Base-by-base conservation (phyloP, 2,329 filamentous ascomycete species). In the Tricladium varicosporioides region DNA sequence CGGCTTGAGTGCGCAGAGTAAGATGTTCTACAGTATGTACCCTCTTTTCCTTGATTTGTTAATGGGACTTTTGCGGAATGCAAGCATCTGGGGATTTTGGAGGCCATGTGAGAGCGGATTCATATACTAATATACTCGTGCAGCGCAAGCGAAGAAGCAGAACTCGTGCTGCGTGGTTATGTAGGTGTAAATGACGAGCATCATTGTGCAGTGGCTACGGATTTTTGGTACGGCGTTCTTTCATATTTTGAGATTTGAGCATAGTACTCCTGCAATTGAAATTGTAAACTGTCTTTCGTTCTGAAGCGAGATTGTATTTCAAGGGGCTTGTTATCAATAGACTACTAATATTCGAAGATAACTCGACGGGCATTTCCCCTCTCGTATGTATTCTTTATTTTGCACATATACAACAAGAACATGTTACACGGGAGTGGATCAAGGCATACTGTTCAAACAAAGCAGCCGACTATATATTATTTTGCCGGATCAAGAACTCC, bases 21-120 rank as follows among this genome's bases (percentile, higher is more conserved):
- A 96, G 82, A 93, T 95, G 88, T 99, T 99, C 74, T 97, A 97
- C 74, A 91, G 88, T 88, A 74, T 67, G 80, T 76, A 18, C 5
- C 14, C 22, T 43, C 9, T 8, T 44, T 54, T 48, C 47, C 14
- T 31, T 32, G 32, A 48, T 40, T 40, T 10, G 40, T 15, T 40
- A 27, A 8, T n/a, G 19, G 33, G 47, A 44, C 4, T 43, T 3
- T 2, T n/a, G 22, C n/a, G 11, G 14, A 19, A 13, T 5, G 13
- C 15, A 16, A 9, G 9, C 5, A 9, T 3, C 22, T 27, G 4
- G 40, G 40, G 5, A 14, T 14, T 43, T 9, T 9, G 40, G 13
- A 9, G 36, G n/a, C 15, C 19, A 42, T 14, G 36, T 5, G 27
- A 16, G 5, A 31, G 5, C 18, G 16, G 43, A 16, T 48, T n/a